A percentile compares a stretch with the other conserved stretches of the same genome.
Conservation (phyloP, 768 basidiomycete species). For the Rhodotorula taiwanensis region DNA sequence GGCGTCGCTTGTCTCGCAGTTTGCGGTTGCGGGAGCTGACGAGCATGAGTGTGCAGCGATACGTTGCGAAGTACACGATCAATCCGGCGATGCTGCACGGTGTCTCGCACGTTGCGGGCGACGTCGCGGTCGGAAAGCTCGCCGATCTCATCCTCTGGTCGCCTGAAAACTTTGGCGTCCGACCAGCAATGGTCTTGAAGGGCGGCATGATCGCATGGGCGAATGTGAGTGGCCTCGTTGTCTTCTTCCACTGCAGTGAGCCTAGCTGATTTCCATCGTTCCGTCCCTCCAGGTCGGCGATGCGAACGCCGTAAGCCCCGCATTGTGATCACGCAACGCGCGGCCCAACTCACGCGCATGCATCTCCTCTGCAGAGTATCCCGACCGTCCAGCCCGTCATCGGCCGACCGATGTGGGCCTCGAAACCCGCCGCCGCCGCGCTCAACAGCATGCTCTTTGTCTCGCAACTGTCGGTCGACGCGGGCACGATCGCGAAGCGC, state of each 20-base stretch:
- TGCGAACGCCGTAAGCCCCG: conserved; percentile 58
- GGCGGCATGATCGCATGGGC: conserved; percentile 88
- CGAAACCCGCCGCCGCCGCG: conserved; percentile 67
- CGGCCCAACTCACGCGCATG: neutral
- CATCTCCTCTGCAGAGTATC: conserved; percentile 54
- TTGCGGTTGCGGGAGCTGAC: neutral
- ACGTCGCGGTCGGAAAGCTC: conserved; percentile 69
- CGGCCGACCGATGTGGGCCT: conserved; percentile 89
- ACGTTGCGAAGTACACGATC: conserved; percentile 92
- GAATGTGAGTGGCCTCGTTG: conserved; percentile 54
- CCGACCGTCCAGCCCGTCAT: conserved; percentile 87
- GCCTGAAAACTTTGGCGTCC: conserved; percentile 83
- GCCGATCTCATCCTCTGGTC: conserved; percentile 96
- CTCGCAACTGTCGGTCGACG: conserved; percentile 60
- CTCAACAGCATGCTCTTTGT: conserved; percentile 82
- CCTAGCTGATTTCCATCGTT: neutral
- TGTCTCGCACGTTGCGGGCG: conserved; percentile 77
- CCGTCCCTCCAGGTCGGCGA: conserved; percentile 73
- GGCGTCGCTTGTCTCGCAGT: too few relatives aligned
- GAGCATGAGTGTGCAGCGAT: conserved; percentile 43
- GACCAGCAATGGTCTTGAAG: conserved; percentile 91
- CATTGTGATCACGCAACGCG: too few relatives aligned
- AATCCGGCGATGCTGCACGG: conserved; percentile 96
- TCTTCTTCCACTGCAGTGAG: neutral
- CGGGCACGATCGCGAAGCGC: conserved; percentile 60